A percentile compares a stretch with the other conserved stretches of the same genome.
Conservation (phyloP, 306 rosid species). For the Trifolium dubium region DNA sequence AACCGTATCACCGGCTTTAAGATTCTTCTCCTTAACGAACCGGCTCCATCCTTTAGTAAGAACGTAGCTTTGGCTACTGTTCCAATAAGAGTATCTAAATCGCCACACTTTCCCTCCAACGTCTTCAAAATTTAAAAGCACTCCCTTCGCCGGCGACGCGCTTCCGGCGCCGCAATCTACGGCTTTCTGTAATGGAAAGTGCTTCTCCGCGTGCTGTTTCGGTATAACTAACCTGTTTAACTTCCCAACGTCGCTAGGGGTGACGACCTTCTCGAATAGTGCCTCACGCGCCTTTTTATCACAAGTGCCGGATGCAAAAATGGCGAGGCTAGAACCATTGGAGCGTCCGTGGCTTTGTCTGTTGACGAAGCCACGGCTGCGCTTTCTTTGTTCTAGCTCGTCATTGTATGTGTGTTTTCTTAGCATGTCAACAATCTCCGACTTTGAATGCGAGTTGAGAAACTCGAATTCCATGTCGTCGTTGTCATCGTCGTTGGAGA, state of each 20-base stretch:
- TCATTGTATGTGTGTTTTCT: constrained; percentile 92
- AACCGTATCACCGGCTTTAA: constrained; percentile 91
- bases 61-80: constrained; percentile 96
- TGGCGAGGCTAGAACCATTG: not conserved
- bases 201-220: constrained; percentile 95
- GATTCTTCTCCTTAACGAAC: constrained; percentile 88
- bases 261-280: constrained; percentile 85
- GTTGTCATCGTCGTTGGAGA: constrained; percentile 18
- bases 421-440: constrained; percentile 96
- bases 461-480: constrained; percentile 61
- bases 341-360: not conserved
- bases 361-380: constrained; percentile 49
- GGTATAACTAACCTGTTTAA: constrained; percentile 89
- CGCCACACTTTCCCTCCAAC: constrained; percentile 96
- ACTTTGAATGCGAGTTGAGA: constrained; percentile 76
- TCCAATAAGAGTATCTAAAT: constrained; percentile 96
- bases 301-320: not conserved
- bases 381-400: constrained; percentile 84
- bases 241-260: constrained; percentile 96
- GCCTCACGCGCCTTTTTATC: constrained; percentile 60
- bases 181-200: constrained; percentile 69
- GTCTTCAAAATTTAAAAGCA: constrained; percentile 81
- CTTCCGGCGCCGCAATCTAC: constrained; percentile 32
- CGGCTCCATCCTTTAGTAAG: constrained; percentile 98
- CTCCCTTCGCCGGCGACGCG: constrained; percentile 52